phyloP scores from a whole-genome alignment of 176 grass and related monocot species.

The Dendrocalamus sinicus region DNA sequence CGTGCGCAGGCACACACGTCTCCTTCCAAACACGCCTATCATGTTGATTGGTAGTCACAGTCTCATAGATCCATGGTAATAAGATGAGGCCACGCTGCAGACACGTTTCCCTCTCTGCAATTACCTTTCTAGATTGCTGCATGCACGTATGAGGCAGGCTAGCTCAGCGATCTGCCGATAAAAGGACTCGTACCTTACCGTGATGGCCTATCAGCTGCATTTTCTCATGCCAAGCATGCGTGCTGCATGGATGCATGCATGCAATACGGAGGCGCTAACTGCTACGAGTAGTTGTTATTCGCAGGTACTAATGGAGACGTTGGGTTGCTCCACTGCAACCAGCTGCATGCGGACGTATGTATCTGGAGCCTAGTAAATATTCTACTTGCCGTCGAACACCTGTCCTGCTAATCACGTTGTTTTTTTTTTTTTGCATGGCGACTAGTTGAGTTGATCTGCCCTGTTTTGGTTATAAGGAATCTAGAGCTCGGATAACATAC shows the following conservation, averaged over 20 bases:
- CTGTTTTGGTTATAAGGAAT: slow-evolving; percentile 17
- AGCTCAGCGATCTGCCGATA: background rate
- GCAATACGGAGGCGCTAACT: too few species aligned
- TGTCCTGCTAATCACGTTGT: slow-evolving; percentile 17
- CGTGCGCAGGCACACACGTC: background rate
- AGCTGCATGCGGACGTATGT: slow-evolving; percentile 12
- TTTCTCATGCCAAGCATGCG: too few species aligned
- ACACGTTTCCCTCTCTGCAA: background rate
- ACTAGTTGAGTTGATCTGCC: background rate
- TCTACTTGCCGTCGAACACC: slow-evolving; percentile 39
- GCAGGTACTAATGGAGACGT: background rate
- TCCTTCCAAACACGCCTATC: background rate
- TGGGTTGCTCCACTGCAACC: slow-evolving; percentile 37
- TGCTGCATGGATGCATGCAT: background rate
- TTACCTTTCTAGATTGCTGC: background rate
- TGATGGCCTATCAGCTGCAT: background rate
- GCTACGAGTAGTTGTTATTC: too few species aligned
- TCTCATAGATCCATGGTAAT: background rate
- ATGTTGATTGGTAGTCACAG: background rate
- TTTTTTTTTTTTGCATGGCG: background rate
- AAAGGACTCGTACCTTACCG: slow-evolving; percentile 27
- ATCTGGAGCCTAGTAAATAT: slow-evolving; percentile 15
- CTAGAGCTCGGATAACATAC: slow-evolving; percentile 25
- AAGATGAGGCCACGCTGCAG: background rate
- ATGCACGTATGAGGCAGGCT: background rate